phyloP scores from a whole-genome alignment of 768 basidiomycete species.

The Rhodosporidiobolus odoratus region DNA sequence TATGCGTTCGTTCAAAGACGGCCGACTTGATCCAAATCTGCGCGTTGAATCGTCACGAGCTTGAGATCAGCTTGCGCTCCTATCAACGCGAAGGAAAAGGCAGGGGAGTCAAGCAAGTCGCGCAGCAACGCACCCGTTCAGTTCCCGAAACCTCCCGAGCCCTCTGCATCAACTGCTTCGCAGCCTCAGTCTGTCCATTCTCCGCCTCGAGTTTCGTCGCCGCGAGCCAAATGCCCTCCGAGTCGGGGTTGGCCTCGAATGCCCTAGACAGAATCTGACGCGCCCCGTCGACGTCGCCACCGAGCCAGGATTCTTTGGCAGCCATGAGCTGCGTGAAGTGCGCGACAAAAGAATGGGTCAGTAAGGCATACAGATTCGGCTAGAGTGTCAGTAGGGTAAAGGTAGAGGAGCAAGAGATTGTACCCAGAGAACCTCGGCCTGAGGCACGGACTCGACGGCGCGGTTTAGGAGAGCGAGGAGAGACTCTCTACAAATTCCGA shows the following conservation, averaged over 20 bases:
- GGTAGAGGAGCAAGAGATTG: not conserved
- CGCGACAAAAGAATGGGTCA: too few species aligned
- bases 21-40: slow-evolving; percentile 99
- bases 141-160: slow-evolving; percentile 88
- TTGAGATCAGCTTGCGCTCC: too few species aligned
- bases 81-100: too few species aligned
- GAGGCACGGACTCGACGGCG: slow-evolving; percentile 85
- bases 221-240: slow-evolving; percentile 95
- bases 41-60: not conserved
- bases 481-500: slow-evolving; percentile 56
- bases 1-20: slow-evolving; percentile 87
- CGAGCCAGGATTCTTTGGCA: slow-evolving; percentile 94
- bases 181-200: slow-evolving; percentile 82
- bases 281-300: slow-evolving; percentile 82
- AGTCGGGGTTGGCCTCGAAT: slow-evolving; percentile 91
- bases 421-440: slow-evolving; percentile 86
- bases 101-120: too few species aligned
- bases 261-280: slow-evolving; percentile 81
- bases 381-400: not conserved
- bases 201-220: slow-evolving; percentile 96
- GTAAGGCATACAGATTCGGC: too few species aligned
- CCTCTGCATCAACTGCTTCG: slow-evolving; percentile 75
- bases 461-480: slow-evolving; percentile 73
- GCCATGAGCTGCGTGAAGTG: slow-evolving; percentile 62
- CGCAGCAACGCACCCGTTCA: slow-evolving; percentile 67